Conservation (phyloP, 2,329 filamentous ascomycete species). For the Lachnellula suecica region DNA sequence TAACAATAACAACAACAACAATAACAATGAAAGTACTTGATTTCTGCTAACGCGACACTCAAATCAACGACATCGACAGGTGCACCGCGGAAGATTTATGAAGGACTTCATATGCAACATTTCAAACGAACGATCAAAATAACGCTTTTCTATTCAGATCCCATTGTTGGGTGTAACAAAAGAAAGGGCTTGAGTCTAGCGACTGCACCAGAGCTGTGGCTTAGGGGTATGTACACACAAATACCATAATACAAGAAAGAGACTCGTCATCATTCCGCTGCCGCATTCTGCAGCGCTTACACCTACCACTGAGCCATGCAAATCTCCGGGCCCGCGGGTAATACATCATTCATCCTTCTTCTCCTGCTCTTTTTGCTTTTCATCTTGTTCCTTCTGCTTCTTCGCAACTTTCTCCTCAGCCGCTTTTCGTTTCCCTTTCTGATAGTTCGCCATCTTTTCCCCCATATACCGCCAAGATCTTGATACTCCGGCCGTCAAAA, state of each 20-base stretch:
- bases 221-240: neutral
- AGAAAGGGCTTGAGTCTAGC: neutral
- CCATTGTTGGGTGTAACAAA: neutral
- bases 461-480: conserved; percentile 73
- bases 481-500: conserved; percentile 72
- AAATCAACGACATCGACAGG: no score
- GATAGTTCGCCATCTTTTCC: conserved; percentile 75
- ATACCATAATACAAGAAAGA: neutral
- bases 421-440: conserved; percentile 31
- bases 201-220: neutral
- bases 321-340: neutral
- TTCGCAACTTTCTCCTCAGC: conserved; percentile 9
- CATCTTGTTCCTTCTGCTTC: conserved; percentile 6
- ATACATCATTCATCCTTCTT: neutral
- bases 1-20: no score
- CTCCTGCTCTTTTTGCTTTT: no score
- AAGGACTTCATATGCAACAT: neutral
- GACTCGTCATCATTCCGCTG: neutral
- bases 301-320: neutral
- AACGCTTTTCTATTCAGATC: neutral
- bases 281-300: neutral
- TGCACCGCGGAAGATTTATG: neutral
- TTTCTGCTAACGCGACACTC: no score
- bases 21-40: no score
- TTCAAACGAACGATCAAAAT: neutral